Evolutionary conservation across 768 basidiomycete species (phyloP), one percentile per base, ranked within the genome.

Genomic region (Xerocomus potaroensis): DNA sequence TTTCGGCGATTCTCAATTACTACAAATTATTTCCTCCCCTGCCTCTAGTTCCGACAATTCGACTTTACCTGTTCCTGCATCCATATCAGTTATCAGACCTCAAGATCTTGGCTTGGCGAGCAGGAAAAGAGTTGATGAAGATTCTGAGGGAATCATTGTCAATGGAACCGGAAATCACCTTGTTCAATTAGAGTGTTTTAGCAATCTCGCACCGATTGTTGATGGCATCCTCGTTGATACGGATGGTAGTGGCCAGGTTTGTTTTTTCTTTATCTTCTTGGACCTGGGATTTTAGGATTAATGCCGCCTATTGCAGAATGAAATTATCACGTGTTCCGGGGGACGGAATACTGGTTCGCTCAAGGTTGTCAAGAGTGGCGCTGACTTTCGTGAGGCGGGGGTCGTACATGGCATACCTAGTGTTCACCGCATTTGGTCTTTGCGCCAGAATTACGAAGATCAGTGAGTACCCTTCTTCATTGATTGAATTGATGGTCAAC

Each of bases 261-360:
- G 74, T 57, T 8, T 32, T 22, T 38, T 27, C 10, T 30, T n/a
- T n/a, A n/a, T n/a, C n/a, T n/a, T n/a, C n/a, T n/a, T n/a, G n/a
- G n/a, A n/a, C n/a, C n/a, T 6, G 15, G 32, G 14, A 23, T 43
- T 21, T 9, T 3, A 26, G 18, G 1, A 21, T 23, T 47, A 4
- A 55, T 18, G 15, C 32, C 10, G 4, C 12, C n/a, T 37, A 24
- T 41, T 3, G 19, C 52, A 92, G 87, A 73, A 72, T n/a, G 83
- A 87, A 62, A 78, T 94, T 33, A 80, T 95, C 4, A 90, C 91
- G 1, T 90, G 88, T 57, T 93, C 90, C 4, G 93, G 93, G 5
- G 86, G 80, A 2, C 75, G 74, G 40, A 89, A 80, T 51, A 78
- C 81, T 3, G 92, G 93, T 2, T 81, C 84, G 9, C 57, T 96